phyloP scores from a whole-genome alignment of 306 rosid species.

The Begonia peltatifolia region DNA sequence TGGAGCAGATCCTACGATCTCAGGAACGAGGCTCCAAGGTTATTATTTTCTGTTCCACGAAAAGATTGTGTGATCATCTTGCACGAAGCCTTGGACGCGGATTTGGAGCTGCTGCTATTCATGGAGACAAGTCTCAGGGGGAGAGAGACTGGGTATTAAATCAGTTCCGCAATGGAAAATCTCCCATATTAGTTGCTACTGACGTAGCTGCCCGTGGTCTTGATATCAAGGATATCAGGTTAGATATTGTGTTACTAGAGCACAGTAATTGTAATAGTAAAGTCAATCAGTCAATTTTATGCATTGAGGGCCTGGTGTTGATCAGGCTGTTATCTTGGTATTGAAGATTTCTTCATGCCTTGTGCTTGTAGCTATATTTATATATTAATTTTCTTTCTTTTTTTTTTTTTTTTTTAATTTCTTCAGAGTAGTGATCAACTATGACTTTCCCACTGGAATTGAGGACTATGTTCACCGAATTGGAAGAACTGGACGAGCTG shows the following conservation, averaged over 20 bases:
- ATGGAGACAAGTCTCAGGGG: slow-evolving; percentile 95
- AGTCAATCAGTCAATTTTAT: too few species aligned
- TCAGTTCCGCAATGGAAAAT: slow-evolving; percentile 88
- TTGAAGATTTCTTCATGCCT: too few species aligned
- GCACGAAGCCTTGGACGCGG: slow-evolving; percentile 72
- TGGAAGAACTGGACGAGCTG: slow-evolving; percentile 98
- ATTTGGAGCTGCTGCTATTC: slow-evolving; percentile 97
- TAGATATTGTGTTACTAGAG: slow-evolving; percentile 1
- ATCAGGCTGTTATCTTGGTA: too few species aligned
- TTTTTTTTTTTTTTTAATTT: not conserved
- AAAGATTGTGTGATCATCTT: slow-evolving; percentile 91
- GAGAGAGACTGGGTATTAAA: slow-evolving; percentile 91
- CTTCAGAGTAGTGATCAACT: slow-evolving; percentile 86
- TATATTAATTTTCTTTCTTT: not conserved
- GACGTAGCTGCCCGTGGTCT: slow-evolving; percentile 99
- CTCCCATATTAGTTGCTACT: slow-evolving; percentile 89
- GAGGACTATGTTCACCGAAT: slow-evolving; percentile 98
- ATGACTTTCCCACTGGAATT: slow-evolving; percentile 90
- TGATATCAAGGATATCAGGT: slow-evolving; percentile 98
- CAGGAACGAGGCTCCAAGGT: slow-evolving; percentile 90
- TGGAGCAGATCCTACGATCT: slow-evolving; percentile 90
- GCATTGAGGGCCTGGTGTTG: too few species aligned
- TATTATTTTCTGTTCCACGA: slow-evolving; percentile 90
- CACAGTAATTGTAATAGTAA: too few species aligned
- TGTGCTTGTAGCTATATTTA: too few species aligned